Base-by-base conservation (phyloP, 352 stramenopile species). In the Elongisporangium senticosum region DNA sequence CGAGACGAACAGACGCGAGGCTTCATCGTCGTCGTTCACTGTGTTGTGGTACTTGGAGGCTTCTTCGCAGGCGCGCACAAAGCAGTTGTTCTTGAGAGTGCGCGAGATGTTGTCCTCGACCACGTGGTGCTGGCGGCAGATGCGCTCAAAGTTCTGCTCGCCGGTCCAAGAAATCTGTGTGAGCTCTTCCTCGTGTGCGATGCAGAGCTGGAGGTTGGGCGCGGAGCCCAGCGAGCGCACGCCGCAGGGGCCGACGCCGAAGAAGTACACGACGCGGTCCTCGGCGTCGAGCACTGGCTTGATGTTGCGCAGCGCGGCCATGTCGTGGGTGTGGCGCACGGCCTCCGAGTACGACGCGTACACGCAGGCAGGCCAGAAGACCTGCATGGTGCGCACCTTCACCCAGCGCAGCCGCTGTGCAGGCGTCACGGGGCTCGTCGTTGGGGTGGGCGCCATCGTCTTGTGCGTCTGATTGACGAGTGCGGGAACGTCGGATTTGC, bases 261-360 rank as follows among this genome's bases (percentile, higher is more conserved):
- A 89, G 70, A 92, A 93, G 63, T 83, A 85, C 47, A 95, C 56
- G n/a, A 95, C 61, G 61, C 73, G 72, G 61, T 95, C 83, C 54
- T 92, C 86, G 3, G 22, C 39, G 55, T 87, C 74, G n/a, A 89
- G 65, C 60, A 62, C 69, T 4, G 79, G 79, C 51, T 89, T 88
- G 40, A n/a, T 28, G 11, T 50, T 52, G 20, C 74, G 69, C 23
- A 92, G 55, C 4, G 57, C 39, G 49, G 51, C 67, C 48, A 81
- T 43, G 33, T 93, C 83, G 63, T 86, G 80, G 20, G 65, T 61
- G 56, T 88, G 71, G 28, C 39, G 19, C 14, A 67, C 58, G 13
- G 75, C 77, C n/a, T 57, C 59, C n/a, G 69, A 74, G 65, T 87
- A 93, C 49, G 56, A 72, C 6, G 59, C 53, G 66, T 90, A 93